Evolutionary conservation across 768 basidiomycete genomes (phyloP).

Genomic region (Mycena pura): DNA sequence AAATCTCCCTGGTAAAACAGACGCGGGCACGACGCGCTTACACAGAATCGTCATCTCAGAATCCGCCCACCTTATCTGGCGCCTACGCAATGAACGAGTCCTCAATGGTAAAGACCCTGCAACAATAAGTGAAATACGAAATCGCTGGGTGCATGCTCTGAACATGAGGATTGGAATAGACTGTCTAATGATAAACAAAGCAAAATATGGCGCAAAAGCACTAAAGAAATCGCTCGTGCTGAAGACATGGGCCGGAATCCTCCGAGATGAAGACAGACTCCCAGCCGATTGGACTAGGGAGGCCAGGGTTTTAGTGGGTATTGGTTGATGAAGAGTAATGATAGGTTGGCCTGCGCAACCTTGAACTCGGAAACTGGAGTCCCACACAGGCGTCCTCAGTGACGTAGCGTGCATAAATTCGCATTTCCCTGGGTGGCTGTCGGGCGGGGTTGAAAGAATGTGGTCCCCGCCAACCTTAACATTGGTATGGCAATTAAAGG

Average conservation of each 20-base stretch:
- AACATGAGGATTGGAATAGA: neutral
- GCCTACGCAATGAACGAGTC: constrained; percentile 1
- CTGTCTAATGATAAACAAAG: neutral
- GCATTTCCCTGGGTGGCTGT: no score
- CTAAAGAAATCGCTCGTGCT: constrained; percentile 3
- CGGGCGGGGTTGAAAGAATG: no score
- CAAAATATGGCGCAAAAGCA: constrained; percentile 11
- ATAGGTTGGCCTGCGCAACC: no score
- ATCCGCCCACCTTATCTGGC: constrained; percentile 15
- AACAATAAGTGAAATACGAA: neutral
- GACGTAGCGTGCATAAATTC: no score
- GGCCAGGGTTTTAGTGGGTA: constrained; percentile 31
- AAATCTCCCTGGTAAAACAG: neutral
- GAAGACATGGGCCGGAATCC: constrained; percentile 16
- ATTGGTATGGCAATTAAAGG: no score
- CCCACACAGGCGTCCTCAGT: no score
- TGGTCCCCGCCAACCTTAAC: no score
- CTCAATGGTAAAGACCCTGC: neutral
- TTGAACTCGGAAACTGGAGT: no score
- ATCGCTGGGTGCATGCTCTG: neutral
- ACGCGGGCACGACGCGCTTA: neutral
- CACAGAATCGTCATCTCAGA: constrained; percentile 8
- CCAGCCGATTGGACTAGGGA: constrained; percentile 16
- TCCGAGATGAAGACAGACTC: constrained; percentile 10
- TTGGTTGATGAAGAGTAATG: no score